Conservation (phyloP, 306 rosid genomes). For the Alnus glutinosa region DNA sequence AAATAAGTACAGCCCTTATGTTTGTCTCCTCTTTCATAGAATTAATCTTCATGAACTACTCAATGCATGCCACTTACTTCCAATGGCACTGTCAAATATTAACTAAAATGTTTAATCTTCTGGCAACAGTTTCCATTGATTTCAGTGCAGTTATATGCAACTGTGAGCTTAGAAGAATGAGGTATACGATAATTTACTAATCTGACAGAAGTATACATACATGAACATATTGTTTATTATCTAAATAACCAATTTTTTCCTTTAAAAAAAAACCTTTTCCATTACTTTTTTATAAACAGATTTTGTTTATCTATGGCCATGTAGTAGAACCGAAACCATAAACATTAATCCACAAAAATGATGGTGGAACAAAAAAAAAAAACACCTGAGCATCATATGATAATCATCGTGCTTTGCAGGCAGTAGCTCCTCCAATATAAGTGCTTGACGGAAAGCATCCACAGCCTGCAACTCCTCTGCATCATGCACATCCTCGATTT, state of each 20-base stretch:
- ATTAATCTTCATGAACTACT: not conserved
- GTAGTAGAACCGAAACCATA: not conserved
- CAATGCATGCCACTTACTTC: not conserved
- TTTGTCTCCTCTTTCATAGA: not conserved
- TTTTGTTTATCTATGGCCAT: not conserved
- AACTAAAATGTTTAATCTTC: not conserved
- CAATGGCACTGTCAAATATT: not conserved
- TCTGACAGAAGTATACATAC: not conserved
- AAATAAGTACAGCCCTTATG: not conserved
- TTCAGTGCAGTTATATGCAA: not conserved
- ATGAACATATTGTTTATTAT: not conserved
- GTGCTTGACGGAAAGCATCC: conserved; percentile 74
- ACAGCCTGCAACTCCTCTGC: conserved; percentile 72
- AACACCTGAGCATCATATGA: conserved; percentile 82
- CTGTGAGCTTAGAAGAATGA: not conserved
- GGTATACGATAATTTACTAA: not conserved
- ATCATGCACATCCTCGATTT: conserved; percentile 77
- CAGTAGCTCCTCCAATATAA: conserved; percentile 70
- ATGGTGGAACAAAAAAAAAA: not conserved
- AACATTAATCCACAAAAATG: not conserved
- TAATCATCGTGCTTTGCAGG: conserved; percentile 87
- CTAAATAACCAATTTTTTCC: not conserved
- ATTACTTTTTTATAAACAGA: not conserved
- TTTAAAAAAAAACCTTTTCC: not conserved
- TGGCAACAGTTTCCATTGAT: not conserved